Conservation (phyloP, 129 eudicot species). For the Escallonia herrerae region DNA sequence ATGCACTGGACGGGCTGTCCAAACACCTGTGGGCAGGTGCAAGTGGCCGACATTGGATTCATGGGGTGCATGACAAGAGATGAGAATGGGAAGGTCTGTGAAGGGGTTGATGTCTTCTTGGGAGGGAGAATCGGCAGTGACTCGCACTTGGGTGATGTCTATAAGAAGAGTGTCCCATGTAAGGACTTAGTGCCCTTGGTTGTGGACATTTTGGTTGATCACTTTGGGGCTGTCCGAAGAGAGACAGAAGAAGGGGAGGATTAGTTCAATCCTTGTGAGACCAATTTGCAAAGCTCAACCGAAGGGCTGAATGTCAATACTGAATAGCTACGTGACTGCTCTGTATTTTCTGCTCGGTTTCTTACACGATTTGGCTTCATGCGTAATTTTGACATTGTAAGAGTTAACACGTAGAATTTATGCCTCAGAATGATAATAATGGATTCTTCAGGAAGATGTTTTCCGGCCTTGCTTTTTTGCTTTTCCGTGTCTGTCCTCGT, state of each 20-base stretch:
- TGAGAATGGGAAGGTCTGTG: conserved; percentile 62
- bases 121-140: conserved; percentile 96
- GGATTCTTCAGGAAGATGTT: no score
- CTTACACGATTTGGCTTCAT: background rate
- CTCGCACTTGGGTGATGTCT: conserved; percentile 79
- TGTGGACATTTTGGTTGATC: conserved; percentile 66
- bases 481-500: no score
- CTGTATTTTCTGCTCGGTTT: background rate
- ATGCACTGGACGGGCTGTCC: conserved; percentile 99
- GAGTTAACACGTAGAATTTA: background rate
- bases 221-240: conserved; percentile 67
- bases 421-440: background rate
- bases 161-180: conserved; percentile 85
- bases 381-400: background rate
- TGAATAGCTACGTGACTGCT: no score
- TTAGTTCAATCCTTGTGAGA: background rate
- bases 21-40: conserved; percentile 91
- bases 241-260: conserved; percentile 79
- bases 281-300: no score
- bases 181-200: conserved; percentile 79
- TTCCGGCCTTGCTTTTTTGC: no score
- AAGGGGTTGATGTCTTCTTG: conserved; percentile 81
- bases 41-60: conserved; percentile 96
- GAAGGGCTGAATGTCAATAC: no score
- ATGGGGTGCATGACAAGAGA: conserved; percentile 97